phyloP scores from a whole-genome alignment of 495 filamentous ascomycete genomes.

The Hypomontagnella submonticulosa region DNA sequence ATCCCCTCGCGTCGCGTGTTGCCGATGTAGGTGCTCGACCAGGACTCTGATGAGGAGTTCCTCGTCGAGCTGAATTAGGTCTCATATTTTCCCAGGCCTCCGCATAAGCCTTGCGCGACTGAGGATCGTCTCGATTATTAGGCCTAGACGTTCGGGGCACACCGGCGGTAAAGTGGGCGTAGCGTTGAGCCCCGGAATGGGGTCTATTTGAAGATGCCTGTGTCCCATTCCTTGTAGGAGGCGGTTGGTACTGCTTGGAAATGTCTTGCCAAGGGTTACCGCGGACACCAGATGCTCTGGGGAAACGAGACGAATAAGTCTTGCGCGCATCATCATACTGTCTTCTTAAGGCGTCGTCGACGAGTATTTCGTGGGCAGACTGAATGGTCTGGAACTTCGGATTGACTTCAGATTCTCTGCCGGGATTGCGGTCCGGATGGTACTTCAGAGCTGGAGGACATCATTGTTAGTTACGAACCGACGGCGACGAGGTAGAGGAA shows the following conservation, averaged over 20 bases:
- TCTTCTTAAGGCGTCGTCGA: conserved; percentile 69
- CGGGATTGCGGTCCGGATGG: conserved; percentile 91
- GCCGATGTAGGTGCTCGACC: conserved; percentile 46
- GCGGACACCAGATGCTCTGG: conserved; percentile 56
- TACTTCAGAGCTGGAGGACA: conserved; percentile 74
- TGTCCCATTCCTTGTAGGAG: conserved; percentile 58
- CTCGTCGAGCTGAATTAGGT: conserved; percentile 32
- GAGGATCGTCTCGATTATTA: conserved; percentile 38
- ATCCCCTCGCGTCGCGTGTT: conserved; percentile 29
- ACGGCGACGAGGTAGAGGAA: not conserved
- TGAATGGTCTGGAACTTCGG: conserved; percentile 87
- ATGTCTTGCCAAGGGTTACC: conserved; percentile 65
- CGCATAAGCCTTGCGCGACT: conserved; percentile 39
- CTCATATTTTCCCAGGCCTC: conserved; percentile 48
- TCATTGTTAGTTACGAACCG: conserved; percentile 8
- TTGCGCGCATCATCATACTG: conserved; percentile 82
- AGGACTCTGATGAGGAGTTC: conserved; percentile 21
- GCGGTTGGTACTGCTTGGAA: conserved; percentile 55
- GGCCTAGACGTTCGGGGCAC: conserved; percentile 55
- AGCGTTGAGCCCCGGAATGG: conserved; percentile 67
- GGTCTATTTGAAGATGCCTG: conserved; percentile 47
- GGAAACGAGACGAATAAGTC: conserved; percentile 47
- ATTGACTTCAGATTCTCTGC: conserved; percentile 79
- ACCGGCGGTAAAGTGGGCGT: conserved; percentile 58
- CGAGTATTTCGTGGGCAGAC: conserved; percentile 83